phyloP scores from a whole-genome alignment of 352 stramenopile genomes.

The Pythium dissimile region DNA sequence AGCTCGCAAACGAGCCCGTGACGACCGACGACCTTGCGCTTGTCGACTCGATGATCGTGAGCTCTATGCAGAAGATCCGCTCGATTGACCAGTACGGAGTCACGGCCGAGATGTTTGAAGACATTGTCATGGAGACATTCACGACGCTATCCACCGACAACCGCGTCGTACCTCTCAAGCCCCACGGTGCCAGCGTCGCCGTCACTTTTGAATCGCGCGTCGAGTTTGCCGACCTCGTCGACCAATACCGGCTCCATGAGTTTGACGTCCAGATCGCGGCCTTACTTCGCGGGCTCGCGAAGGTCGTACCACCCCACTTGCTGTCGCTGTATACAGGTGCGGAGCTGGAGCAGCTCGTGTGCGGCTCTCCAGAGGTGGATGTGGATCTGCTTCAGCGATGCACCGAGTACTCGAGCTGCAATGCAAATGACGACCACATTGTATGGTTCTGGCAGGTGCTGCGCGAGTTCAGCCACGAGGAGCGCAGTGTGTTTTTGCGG shows the following conservation, averaged over 20 bases:
- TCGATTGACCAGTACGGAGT: conserved; percentile 75
- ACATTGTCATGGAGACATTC: conserved; percentile 91
- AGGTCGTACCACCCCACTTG: conserved; percentile 69
- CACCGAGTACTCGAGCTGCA: conserved; percentile 87
- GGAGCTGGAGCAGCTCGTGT: conserved; percentile 85
- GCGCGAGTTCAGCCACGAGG: conserved; percentile 72
- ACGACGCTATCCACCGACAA: conserved; percentile 87
- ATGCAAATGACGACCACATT: conserved; percentile 66
- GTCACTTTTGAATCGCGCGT: conserved; percentile 79
- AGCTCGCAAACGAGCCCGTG: conserved; percentile 70
- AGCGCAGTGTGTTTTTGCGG: conserved; percentile 82
- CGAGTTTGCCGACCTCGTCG: conserved; percentile 81
- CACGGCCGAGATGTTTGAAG: conserved; percentile 85
- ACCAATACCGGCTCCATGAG: conserved; percentile 77
- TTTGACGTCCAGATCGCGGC: conserved; percentile 51
- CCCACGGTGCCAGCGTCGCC: conserved; percentile 46
- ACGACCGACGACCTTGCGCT: conserved; percentile 77
- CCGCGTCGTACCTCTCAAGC: conserved; percentile 65
- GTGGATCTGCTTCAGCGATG: conserved; percentile 74
- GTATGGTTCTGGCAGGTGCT: conserved; percentile 87
- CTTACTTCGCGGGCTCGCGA: conserved; percentile 60
- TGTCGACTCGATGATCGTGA: conserved; percentile 86
- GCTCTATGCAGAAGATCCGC: conserved; percentile 83
- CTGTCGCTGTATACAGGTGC: conserved; percentile 76
- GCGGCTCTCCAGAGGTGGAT: conserved; percentile 77